Evolutionary conservation across 1,284 basidiomycete species (phyloP).

Genomic region (Phylloporus sp.): DNA sequence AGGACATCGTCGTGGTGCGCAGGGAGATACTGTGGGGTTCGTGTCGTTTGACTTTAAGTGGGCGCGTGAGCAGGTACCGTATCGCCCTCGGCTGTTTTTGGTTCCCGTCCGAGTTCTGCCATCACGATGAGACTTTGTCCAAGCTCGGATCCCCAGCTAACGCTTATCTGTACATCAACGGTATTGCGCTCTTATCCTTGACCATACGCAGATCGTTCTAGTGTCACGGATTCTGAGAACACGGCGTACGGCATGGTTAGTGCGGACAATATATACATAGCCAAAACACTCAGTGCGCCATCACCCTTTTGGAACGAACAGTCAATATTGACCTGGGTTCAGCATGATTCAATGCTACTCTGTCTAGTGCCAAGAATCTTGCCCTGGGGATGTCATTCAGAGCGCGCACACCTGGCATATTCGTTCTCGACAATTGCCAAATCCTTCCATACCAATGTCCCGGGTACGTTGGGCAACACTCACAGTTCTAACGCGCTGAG

Average conservation of each 20-base stretch:
- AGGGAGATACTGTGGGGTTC: background rate
- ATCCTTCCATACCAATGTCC: conserved; percentile 58
- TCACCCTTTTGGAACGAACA: conserved; percentile 22
- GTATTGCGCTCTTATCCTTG: too few relatives aligned
- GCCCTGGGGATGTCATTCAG: conserved; percentile 45
- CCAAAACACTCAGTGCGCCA: conserved; percentile 35
- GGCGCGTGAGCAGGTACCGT: too few relatives aligned
- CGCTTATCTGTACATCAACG: too few relatives aligned
- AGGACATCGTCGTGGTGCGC: conserved; percentile 21
- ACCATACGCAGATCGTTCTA: too few relatives aligned
- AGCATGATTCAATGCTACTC: conserved; percentile 50
- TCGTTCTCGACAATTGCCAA: conserved; percentile 62
- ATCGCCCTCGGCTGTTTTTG: background rate
- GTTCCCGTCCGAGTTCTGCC: background rate
- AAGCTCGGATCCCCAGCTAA: too few relatives aligned
- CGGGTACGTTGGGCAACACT: conserved; percentile 61
- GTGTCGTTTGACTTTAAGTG: too few relatives aligned
- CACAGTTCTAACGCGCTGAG: conserved; percentile 49
- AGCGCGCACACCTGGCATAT: conserved; percentile 62
- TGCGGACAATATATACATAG: too few relatives aligned
- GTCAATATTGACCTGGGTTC: conserved; percentile 9
- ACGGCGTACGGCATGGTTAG: too few relatives aligned
- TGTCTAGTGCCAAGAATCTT: conserved; percentile 70
- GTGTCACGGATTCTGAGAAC: too few relatives aligned
- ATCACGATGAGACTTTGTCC: too few relatives aligned